phyloP scores from a whole-genome alignment of 169 alveolate genomes.

The Cryptosporidium andersoni region DNA sequence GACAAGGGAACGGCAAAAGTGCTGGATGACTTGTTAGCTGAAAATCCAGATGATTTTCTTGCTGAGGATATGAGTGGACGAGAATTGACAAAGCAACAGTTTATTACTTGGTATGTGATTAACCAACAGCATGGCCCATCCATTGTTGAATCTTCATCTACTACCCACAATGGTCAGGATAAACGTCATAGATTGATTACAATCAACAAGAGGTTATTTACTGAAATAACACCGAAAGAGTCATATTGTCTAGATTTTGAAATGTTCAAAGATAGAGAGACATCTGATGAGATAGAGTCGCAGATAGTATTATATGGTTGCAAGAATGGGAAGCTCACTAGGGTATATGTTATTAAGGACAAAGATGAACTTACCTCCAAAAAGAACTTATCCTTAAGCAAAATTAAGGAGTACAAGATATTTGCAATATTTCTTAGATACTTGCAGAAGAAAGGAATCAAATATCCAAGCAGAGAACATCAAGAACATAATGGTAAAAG shows the following conservation, averaged over 20 bases:
- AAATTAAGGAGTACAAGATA: constrained; percentile 32
- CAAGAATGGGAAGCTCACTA: constrained; percentile 31
- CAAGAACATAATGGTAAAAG: constrained; percentile 11
- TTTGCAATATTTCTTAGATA: constrained; percentile 67
- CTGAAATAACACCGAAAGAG: constrained; percentile 33
- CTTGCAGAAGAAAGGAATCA: constrained; percentile 51
- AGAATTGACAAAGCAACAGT: constrained; percentile 69
- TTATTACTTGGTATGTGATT: constrained; percentile 64
- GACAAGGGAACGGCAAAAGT: constrained; percentile 33
- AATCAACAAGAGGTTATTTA: constrained; percentile 50
- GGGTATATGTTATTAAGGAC: constrained; percentile 66
- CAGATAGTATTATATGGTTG: constrained; percentile 64
- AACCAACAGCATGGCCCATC: constrained; percentile 69
- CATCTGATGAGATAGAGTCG: constrained; percentile 33
- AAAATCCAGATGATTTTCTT: constrained; percentile 29
- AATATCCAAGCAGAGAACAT: constrained; percentile 22
- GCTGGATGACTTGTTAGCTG: constrained; percentile 25
- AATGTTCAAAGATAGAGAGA: constrained; percentile 42
- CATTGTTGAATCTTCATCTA: constrained; percentile 36
- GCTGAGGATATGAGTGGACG: constrained; percentile 65
- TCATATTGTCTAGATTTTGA: constrained; percentile 64
- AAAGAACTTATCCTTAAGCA: constrained; percentile 33
- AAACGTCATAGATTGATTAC: constrained; percentile 33
- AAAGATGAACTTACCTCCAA: constrained; percentile 51
- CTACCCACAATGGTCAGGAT: constrained; percentile 15